phyloP scores from a whole-genome alignment of 306 rosid species.

The Prosopis cineraria region DNA sequence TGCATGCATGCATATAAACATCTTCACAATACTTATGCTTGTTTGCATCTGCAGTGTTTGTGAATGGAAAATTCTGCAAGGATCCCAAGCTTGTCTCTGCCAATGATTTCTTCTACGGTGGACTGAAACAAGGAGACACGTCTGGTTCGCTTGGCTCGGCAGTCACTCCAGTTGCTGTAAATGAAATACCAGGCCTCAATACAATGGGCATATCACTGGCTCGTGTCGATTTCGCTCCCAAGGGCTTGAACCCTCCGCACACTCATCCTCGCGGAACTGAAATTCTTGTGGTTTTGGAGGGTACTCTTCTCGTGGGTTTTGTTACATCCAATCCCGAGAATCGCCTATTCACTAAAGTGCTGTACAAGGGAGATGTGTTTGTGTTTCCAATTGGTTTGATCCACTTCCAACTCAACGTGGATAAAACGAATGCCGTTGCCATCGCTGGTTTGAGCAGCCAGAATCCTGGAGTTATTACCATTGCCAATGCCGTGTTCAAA shows the following conservation, averaged over 20 bases:
- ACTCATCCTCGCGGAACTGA: neutral
- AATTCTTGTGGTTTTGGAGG: slow-evolving; percentile 25
- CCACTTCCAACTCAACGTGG: slow-evolving; percentile 37
- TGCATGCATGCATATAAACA: no score
- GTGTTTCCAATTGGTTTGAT: slow-evolving; percentile 14
- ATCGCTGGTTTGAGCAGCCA: slow-evolving; percentile 33
- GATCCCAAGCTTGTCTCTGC: neutral
- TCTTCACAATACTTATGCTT: no score
- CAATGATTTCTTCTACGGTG: slow-evolving; percentile 36
- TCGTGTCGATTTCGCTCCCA: neutral
- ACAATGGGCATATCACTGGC: slow-evolving; percentile 31
- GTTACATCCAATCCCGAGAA: slow-evolving; percentile 4
- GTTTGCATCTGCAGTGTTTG: no score
- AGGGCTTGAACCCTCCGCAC: neutral
- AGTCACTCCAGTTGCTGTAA: slow-evolving; percentile 1
- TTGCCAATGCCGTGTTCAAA: slow-evolving; percentile 37
- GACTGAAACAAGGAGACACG: slow-evolving; percentile 21
- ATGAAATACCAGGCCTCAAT: slow-evolving; percentile 6
- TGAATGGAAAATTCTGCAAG: neutral
- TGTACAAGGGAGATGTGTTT: slow-evolving; percentile 4
- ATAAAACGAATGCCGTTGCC: slow-evolving; percentile 27
- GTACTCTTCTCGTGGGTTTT: slow-evolving; percentile 31
- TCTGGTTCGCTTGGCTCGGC: slow-evolving; percentile 1
- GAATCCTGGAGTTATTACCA: slow-evolving; percentile 21
- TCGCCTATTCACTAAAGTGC: neutral